Conservation (phyloP, 2,329 filamentous ascomycete genomes). For the Lasiodiplodia gonubiensis region DNA sequence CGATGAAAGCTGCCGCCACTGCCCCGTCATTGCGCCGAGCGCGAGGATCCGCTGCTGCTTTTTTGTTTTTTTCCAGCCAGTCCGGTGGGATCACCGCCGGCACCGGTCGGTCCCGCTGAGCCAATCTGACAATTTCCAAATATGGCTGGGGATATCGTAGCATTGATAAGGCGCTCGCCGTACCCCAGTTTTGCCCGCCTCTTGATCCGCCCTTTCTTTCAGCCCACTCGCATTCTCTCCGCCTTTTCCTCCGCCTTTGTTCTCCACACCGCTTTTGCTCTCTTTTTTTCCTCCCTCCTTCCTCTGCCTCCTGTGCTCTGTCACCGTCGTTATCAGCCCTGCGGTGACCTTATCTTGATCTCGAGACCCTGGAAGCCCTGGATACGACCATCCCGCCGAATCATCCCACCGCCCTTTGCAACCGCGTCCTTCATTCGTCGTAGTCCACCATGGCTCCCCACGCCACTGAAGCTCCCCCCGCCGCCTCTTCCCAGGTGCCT, state of each 20-base stretch:
- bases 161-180: constrained; percentile 24
- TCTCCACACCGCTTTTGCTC: constrained; percentile 33
- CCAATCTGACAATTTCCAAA: constrained; percentile 22
- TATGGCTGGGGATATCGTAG: constrained; percentile 23
- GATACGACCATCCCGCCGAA: background rate
- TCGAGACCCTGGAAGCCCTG: background rate
- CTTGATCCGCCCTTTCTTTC: background rate
- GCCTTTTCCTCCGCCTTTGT: constrained; percentile 22
- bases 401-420: background rate
- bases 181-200: constrained; percentile 23
- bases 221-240: constrained; percentile 1
- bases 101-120: constrained; percentile 24
- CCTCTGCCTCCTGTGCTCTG: background rate
- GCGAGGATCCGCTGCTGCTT: background rate
- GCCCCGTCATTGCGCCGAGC: constrained; percentile 17
- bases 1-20: constrained; percentile 13
- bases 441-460: constrained; percentile 44
- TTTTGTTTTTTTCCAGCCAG: background rate
- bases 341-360: constrained; percentile 12
- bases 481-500: constrained; percentile 37
- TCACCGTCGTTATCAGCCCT: constrained; percentile 9
- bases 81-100: constrained; percentile 6
- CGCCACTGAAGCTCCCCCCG: constrained; percentile 35
- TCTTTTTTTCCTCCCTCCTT: constrained; percentile 33
- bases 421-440: background rate